Conservation (phyloP, 2,329 filamentous ascomycete genomes). For the Kalmusia sp. region DNA sequence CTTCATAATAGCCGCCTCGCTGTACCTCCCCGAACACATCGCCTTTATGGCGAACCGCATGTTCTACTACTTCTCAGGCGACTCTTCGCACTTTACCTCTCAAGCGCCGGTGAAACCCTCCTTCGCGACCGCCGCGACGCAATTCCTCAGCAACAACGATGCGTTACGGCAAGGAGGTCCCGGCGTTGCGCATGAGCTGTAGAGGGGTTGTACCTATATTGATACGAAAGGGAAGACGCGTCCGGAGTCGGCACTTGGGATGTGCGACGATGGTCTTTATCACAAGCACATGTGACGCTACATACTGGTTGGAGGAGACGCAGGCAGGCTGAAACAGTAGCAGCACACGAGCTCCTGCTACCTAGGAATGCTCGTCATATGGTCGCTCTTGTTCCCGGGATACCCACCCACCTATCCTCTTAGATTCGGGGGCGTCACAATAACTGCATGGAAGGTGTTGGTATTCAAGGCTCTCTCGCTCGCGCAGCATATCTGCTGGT, state of each 20-base stretch:
- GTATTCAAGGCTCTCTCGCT: neutral
- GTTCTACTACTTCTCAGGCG: conserved; percentile 94
- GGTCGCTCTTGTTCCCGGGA: neutral
- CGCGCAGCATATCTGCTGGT: neutral
- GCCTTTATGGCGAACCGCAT: conserved; percentile 81
- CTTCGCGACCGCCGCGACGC: conserved; percentile 19
- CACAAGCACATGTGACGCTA: too few relatives aligned
- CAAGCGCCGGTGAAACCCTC: conserved; percentile 14
- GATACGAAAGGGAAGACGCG: neutral
- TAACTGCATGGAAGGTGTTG: neutral
- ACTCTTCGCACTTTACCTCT: conserved; percentile 55
- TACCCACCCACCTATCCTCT: neutral
- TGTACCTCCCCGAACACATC: conserved; percentile 94
- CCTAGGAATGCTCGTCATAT: neutral
- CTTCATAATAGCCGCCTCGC: conserved; percentile 81
- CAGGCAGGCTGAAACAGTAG: too few relatives aligned
- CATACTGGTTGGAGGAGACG: too few relatives aligned
- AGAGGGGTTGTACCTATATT: too few relatives aligned
- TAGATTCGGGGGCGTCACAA: conserved; percentile 2
- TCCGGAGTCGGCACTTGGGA: too few relatives aligned
- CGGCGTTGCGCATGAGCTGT: conserved; percentile 21
- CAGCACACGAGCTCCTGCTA: too few relatives aligned
- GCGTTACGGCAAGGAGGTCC: conserved; percentile 9
- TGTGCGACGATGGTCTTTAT: too few relatives aligned
- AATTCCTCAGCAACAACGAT: conserved; percentile 13